Conservation (phyloP, 345 rosid species). For the Noccaea caerulescens region DNA sequence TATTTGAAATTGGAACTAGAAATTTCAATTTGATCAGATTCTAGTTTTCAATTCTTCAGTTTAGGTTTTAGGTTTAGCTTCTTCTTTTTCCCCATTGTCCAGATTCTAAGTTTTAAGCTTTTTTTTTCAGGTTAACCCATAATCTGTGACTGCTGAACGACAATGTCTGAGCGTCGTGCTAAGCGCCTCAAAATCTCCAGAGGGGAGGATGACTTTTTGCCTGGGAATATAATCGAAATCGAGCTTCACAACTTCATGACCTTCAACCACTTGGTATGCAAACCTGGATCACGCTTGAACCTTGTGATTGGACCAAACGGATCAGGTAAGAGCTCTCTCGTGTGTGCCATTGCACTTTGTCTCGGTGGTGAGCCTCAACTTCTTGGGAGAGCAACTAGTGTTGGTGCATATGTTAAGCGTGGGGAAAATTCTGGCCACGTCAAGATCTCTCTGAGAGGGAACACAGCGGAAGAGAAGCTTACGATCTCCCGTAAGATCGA, state of each 20-base stretch:
- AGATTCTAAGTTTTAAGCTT: not conserved
- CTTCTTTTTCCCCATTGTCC: not conserved
- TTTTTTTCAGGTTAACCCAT: slow-evolving; percentile 7
- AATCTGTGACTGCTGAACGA: not conserved
- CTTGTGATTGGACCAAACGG: slow-evolving; percentile 97
- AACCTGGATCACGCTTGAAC: slow-evolving; percentile 85
- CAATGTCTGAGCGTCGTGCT: slow-evolving; percentile 55
- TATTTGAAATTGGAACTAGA: not conserved
- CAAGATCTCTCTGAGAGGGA: slow-evolving; percentile 78
- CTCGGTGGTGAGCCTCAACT: slow-evolving; percentile 97
- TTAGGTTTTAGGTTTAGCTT: slow-evolving; percentile 22
- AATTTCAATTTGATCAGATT: not conserved
- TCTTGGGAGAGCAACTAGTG: slow-evolving; percentile 84
- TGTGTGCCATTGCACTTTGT: slow-evolving; percentile 94
- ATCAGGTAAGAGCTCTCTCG: slow-evolving; percentile 95
- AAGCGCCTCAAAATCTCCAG: slow-evolving; percentile 68
- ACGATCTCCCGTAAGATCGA: slow-evolving; percentile 73
- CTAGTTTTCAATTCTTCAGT: not conserved
- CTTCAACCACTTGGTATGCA: slow-evolving; percentile 71
- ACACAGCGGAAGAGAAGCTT: slow-evolving; percentile 55
- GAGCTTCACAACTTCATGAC: slow-evolving; percentile 95
- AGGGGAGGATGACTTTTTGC: slow-evolving; percentile 88
- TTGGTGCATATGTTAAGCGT: slow-evolving; percentile 93
- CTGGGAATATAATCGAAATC: slow-evolving; percentile 82
- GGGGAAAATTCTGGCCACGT: slow-evolving; percentile 80